Conservation (phyloP, 371 early-diverging fungal genomes). For the Haplosporangium sp. region DNA sequence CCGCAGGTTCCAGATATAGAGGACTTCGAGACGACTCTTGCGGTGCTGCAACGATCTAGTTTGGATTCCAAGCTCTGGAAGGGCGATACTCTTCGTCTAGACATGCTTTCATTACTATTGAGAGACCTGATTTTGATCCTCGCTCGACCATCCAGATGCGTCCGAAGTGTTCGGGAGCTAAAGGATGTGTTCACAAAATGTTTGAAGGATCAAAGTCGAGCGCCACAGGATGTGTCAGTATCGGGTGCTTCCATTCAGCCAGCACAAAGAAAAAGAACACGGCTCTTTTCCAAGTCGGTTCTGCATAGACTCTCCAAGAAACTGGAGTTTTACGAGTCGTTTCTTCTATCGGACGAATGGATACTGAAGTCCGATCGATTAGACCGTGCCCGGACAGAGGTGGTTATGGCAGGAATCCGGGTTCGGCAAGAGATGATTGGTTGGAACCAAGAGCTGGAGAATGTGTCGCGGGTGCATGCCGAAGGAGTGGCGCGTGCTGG, state of each 20-base stretch:
- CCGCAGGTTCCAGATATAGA: constrained; percentile 20
- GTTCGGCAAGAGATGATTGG: constrained; percentile 41
- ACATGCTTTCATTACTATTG: constrained; percentile 35
- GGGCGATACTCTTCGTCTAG: constrained; percentile 47
- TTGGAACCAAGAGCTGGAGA: constrained; percentile 33
- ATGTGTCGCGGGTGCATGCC: constrained; percentile 11
- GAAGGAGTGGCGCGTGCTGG: background rate
- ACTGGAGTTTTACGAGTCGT: constrained; percentile 53
- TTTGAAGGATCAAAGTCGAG: too few relatives aligned
- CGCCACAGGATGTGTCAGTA: too few relatives aligned
- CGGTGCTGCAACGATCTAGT: constrained; percentile 31
- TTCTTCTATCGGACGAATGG: constrained; percentile 28
- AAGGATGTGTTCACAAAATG: constrained; percentile 11
- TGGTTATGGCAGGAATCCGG: constrained; percentile 32
- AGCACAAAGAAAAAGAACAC: background rate
- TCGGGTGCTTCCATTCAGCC: too few relatives aligned
- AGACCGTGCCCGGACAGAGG: constrained; percentile 39
- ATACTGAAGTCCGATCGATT: constrained; percentile 23
- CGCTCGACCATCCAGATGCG: constrained; percentile 30
- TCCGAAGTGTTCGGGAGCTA: constrained; percentile 22
- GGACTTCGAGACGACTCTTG: constrained; percentile 52
- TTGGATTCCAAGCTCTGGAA: constrained; percentile 45
- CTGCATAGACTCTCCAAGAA: constrained; percentile 38
- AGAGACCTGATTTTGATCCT: constrained; percentile 36
- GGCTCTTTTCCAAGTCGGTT: constrained; percentile 21